Evolutionary conservation across 2,329 filamentous ascomycete genomes (phyloP).

Genomic region (Herpotrichia juniperi): DNA sequence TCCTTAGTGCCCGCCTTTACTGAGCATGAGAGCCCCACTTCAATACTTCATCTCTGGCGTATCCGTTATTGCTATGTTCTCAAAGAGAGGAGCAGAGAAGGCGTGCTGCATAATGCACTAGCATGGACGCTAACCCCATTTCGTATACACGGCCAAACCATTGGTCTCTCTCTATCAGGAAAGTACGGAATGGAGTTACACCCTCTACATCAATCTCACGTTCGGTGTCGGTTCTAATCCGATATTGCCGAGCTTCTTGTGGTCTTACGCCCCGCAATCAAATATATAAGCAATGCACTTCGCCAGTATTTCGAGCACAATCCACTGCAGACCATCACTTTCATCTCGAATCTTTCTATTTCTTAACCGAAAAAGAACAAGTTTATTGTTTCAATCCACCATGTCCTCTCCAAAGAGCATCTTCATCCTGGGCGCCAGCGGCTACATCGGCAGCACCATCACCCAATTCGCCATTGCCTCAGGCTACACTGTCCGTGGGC

Average conservation of each 20-base stretch:
- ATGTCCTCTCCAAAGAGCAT: constrained; percentile 11
- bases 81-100: too few species aligned
- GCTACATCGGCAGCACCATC: constrained; percentile 32
- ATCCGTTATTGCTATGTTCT: too few species aligned
- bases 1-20: too few species aligned
- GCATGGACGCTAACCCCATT: background rate
- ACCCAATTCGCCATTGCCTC: constrained; percentile 43
- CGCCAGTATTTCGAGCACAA: background rate
- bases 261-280: too few species aligned
- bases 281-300: background rate
- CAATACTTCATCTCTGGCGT: too few species aligned
- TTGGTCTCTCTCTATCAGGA: background rate
- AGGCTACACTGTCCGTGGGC: constrained; percentile 50
- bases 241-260: too few species aligned
- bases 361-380: too few species aligned
- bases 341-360: background rate
- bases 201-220: background rate
- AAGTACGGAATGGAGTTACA: background rate
- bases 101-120: too few species aligned
- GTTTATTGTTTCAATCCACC: too few species aligned
- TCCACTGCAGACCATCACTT: background rate
- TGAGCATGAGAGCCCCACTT: too few species aligned
- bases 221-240: too few species aligned
- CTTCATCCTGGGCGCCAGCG: constrained; percentile 30
- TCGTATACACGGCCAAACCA: background rate